These are phyloP conservation scores for Sordariomycetes sp. DNA, from an alignment of 2,329 filamentous ascomycete species.

Conservation along the genomic window DNA sequence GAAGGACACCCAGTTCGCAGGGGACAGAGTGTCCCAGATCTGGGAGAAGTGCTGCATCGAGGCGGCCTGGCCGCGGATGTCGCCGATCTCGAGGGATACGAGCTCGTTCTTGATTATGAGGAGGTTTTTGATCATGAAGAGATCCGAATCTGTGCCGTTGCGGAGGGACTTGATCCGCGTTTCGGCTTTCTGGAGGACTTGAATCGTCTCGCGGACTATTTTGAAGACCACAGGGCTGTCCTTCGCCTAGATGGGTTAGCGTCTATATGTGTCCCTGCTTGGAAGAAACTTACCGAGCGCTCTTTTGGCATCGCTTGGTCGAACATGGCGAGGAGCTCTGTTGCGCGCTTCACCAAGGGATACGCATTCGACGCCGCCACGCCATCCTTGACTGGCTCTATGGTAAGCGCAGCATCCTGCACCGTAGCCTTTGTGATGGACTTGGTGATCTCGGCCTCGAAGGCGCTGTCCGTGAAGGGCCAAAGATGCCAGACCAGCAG, in stretches of 20 bases:
- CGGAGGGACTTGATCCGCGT: conserved; percentile 56
- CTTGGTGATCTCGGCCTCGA: conserved; percentile 46
- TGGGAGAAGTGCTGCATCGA: conserved; percentile 53
- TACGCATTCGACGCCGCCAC: conserved; percentile 47
- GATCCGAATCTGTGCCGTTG: conserved; percentile 60
- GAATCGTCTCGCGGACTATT: conserved; percentile 84
- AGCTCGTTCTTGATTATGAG: conserved; percentile 94
- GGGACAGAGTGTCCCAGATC: conserved; percentile 56
- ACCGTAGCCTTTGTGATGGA: conserved; percentile 40
- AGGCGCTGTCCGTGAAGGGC: conserved; percentile 43
- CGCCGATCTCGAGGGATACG: conserved; percentile 86
- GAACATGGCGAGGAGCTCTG: conserved; percentile 52
- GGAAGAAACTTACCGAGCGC: conserved; percentile 39
- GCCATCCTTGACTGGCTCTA: conserved; percentile 37
- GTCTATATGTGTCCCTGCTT: background rate
- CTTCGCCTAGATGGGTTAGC: conserved; percentile 19
- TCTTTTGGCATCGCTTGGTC: conserved; percentile 57
- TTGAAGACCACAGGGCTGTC: conserved; percentile 49
- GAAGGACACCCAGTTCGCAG: conserved; percentile 48
- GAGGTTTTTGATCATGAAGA: conserved; percentile 92
- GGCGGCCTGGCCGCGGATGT: conserved; percentile 41
- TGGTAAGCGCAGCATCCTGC: conserved; percentile 37
- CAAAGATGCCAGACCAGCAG: conserved; percentile 49
- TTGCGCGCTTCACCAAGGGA: conserved; percentile 46
- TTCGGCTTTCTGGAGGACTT: conserved; percentile 72